Conservation (phyloP, 768 basidiomycete species). For the Phanerochaete carnosa region DNA sequence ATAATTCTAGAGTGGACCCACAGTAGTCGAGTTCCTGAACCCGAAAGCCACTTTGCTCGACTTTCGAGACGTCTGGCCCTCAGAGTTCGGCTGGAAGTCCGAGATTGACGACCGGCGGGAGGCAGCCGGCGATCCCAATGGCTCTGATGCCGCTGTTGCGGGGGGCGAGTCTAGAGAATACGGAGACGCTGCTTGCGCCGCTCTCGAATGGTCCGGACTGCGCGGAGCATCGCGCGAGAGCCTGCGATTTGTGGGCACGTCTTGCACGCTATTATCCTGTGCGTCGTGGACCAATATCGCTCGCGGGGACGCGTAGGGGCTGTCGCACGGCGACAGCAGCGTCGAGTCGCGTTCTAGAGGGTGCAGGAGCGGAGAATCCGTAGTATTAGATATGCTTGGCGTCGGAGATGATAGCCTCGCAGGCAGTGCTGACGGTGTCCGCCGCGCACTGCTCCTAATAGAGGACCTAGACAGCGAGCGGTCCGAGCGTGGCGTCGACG, state of each 20-base stretch:
- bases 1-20: neutral
- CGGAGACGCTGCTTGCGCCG: neutral
- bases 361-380: neutral
- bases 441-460: neutral
- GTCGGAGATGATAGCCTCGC: neutral
- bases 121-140: neutral
- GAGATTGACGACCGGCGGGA: neutral
- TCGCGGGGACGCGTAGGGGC: neutral
- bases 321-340: neutral
- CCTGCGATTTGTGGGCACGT: too few relatives aligned
- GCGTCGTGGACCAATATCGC: too few relatives aligned
- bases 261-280: too few relatives aligned
- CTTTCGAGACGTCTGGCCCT: neutral
- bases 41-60: constrained; percentile 16
- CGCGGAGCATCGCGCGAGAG: too few relatives aligned
- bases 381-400: neutral
- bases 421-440: neutral
- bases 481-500: neutral
- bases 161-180: neutral
- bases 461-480: neutral
- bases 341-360: neutral
- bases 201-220: too few relatives aligned
- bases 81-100: neutral
- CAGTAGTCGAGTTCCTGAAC: constrained; percentile 13
- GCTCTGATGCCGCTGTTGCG: neutral